Conservation (phyloP, 169 alveolate genomes). For the Plasmodium gaboni region DNA sequence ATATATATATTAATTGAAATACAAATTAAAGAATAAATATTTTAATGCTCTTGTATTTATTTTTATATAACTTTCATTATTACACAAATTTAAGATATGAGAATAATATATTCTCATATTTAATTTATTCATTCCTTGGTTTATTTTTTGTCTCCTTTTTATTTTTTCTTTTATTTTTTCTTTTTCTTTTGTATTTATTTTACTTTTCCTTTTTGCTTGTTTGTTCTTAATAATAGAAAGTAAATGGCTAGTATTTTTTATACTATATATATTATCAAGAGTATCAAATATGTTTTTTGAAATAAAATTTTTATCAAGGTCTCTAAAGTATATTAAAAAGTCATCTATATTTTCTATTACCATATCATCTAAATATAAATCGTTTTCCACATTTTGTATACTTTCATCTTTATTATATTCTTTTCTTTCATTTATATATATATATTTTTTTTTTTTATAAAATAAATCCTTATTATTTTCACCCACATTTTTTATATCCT, state of each 20-base stretch:
- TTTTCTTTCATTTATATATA: not conserved
- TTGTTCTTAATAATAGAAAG: not conserved
- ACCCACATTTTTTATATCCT: not conserved
- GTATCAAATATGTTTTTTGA: slow-evolving; percentile 3
- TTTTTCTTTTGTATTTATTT: not conserved
- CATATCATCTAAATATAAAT: not conserved
- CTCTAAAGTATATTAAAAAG: not conserved
- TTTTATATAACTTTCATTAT: slow-evolving; percentile 43
- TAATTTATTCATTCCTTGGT: not conserved
- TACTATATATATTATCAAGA: not conserved
- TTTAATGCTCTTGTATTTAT: slow-evolving; percentile 66
- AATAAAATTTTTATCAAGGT: not conserved
- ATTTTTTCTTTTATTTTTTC: not conserved
- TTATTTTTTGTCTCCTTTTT: not conserved
- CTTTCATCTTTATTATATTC: slow-evolving; percentile 3
- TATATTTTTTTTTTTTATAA: not conserved
- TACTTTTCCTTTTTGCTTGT: not conserved
- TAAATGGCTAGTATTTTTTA: slow-evolving; percentile 4
- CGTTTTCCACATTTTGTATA: not conserved
- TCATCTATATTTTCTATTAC: not conserved
- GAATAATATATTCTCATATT: slow-evolving; percentile 28
- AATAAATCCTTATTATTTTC: not conserved
- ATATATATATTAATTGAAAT: slow-evolving; percentile 5
- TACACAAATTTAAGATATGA: slow-evolving; percentile 30
- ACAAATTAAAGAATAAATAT: slow-evolving; percentile 21